A percentile compares a stretch with the other conserved stretches of the same genome.
Conservation (phyloP, 164 flowering plant species). For the Saururus chinensis region DNA sequence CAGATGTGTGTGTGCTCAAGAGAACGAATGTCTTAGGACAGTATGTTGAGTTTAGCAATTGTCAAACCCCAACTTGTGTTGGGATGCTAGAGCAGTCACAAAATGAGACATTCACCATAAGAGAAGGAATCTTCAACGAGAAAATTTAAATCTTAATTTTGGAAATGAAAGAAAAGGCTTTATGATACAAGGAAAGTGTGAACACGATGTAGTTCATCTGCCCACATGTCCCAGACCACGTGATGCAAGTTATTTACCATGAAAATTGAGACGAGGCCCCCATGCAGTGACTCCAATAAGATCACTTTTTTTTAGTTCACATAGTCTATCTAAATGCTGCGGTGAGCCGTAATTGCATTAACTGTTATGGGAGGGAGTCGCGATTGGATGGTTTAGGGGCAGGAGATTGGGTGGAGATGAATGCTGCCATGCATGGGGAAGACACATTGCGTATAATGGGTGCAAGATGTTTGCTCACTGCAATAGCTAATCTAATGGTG, state of each 20-base stretch:
- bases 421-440: too few species aligned
- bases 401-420: too few species aligned
- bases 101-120: background rate
- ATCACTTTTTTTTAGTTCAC: background rate
- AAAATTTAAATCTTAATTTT: background rate
- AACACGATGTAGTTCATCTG: background rate
- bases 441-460: too few species aligned
- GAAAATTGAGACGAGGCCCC: background rate
- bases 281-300: background rate
- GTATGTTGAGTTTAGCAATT: background rate
- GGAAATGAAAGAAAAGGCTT: background rate
- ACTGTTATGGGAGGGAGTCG: too few species aligned
- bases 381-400: too few species aligned
- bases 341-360: too few species aligned
- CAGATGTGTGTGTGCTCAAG: background rate
- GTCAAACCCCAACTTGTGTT: too few species aligned
- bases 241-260: background rate
- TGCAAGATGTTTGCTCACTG: too few species aligned
- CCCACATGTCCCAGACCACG: background rate
- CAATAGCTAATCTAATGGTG: too few species aligned
- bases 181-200: background rate
- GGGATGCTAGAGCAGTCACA: too few species aligned
- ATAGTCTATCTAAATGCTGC: too few species aligned
- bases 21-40: background rate
- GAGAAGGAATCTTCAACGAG: background rate